Evolutionary conservation across 257 asterid genomes (phyloP).

Genomic region (Solanum chaucha): DNA sequence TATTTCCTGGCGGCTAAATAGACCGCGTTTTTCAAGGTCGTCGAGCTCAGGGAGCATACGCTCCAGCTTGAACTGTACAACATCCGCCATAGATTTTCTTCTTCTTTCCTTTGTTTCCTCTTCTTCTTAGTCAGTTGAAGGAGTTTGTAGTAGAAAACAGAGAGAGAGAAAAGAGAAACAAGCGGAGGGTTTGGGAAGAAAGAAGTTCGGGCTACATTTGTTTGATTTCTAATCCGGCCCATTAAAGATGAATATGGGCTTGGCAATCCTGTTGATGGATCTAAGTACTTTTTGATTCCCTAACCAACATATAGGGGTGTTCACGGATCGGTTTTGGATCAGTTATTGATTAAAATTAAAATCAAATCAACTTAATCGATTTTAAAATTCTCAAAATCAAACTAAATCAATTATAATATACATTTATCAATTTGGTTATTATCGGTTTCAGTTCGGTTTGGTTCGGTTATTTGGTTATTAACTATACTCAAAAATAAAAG

Average conservation of each 20-base stretch:
- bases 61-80: conserved; percentile 81
- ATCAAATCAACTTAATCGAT: rapidly evolving
- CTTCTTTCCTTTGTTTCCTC: neutral
- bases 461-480: too few relatives aligned
- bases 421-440: too few relatives aligned
- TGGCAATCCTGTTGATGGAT: neutral
- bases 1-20: conserved; percentile 66
- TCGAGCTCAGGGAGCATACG: conserved; percentile 88
- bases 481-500: too few relatives aligned
- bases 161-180: neutral
- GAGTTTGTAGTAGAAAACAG: neutral
- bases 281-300: neutral
- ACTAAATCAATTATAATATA: neutral
- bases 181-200: neutral
- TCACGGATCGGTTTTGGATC: neutral
- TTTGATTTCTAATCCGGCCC: neutral
- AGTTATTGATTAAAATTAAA: too few relatives aligned
- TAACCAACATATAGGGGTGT: too few relatives aligned
- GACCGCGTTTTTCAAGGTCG: conserved; percentile 64
- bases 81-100: conserved; percentile 61
- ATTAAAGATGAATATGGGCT: neutral
- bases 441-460: too few relatives aligned
- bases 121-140: neutral
- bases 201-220: neutral
- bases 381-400: too few relatives aligned